Evolutionary conservation across 257 asterid species (phyloP), one percentile per base, ranked within the genome.

Genomic region (Solanum boliviense): DNA sequence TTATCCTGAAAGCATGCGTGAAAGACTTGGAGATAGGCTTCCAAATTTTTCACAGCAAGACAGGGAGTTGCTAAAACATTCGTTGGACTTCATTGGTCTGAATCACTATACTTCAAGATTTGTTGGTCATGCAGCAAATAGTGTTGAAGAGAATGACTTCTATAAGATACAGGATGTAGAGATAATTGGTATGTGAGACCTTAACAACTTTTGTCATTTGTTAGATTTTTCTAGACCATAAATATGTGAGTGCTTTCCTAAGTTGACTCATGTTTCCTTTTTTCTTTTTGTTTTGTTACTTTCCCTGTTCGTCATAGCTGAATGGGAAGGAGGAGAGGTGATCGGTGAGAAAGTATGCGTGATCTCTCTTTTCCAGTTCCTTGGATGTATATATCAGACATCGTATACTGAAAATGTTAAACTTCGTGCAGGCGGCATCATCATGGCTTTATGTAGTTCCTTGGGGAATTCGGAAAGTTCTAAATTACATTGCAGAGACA

Each of bases 31-130:
- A 87, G 94, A 89, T 60, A 38, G 46, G 89, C 92, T 93, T 88
- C 94, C 95, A 72, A 82, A 86, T 68, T 93, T 93, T 89, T 91
- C 93, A 9, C 89, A 90, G 89, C 86, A 85, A 35, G 93, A 93
- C 29, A 90, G 79, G 87, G 90, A 90, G 84, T 89, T 92, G 87
- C 94, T 93, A 82, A 88, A 88, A 87, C 88, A 84, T 41, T 90
- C 95, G 8, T 65, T 91, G 38, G 95, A 93, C 91, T 93, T 92
- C 87, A 78, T 93, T 87, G 95, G 94, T 73, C 86, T 93, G 73
- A 93, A 93, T 81, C 94, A 93, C 90, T 92, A 91, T 87, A 93
- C 94, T 35, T 88, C 94, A 87, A 90, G 92, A 85, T 92, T 92
- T 88, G 91, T 91, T 88, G 85, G 88, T 84, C 92, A 92, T 68